These are phyloP conservation scores for Boletales sp. DNA, from an alignment of 768 basidiomycete genomes.

Conservation along the genomic window DNA sequence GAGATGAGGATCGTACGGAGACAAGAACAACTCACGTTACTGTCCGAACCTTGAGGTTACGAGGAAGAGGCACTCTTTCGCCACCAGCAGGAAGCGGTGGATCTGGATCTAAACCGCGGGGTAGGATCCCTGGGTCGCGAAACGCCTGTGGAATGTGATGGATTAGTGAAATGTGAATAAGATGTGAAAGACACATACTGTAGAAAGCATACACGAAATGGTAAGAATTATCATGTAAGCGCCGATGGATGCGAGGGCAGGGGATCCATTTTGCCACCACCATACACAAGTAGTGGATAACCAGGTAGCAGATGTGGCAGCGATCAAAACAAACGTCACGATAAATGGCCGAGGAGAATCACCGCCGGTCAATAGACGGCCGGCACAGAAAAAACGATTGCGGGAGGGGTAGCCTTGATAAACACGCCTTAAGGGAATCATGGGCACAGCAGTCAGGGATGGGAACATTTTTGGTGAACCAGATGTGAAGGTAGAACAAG, in stretches of 20 bases:
- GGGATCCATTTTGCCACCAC: slow-evolving; percentile 82
- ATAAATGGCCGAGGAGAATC: slow-evolving; percentile 85
- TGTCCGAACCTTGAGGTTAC: slow-evolving; percentile 77
- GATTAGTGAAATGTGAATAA: neutral
- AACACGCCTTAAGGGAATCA: slow-evolving; percentile 40
- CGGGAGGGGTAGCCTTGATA: slow-evolving; percentile 69
- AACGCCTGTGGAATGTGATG: slow-evolving; percentile 49
- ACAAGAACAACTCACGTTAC: slow-evolving; percentile 57
- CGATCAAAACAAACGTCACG: slow-evolving; percentile 53
- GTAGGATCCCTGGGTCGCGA: slow-evolving; percentile 85
- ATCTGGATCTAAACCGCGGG: slow-evolving; percentile 80
- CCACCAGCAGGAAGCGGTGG: slow-evolving; percentile 72
- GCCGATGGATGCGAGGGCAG: slow-evolving; percentile 63
- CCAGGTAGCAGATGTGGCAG: slow-evolving; percentile 77
- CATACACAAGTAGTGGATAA: slow-evolving; percentile 84
- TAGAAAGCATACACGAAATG: slow-evolving; percentile 73
- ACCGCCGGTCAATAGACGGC: slow-evolving; percentile 77
- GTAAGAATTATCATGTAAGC: slow-evolving; percentile 63
- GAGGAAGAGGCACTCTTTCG: slow-evolving; percentile 63
- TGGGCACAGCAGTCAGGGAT: slow-evolving; percentile 34
- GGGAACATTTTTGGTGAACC: slow-evolving; percentile 29
- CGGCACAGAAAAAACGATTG: slow-evolving; percentile 72
- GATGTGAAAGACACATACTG: slow-evolving; percentile 43
- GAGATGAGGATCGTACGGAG: neutral
- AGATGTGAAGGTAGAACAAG: slow-evolving; percentile 24